Evolutionary conservation across 257 asterid genomes (phyloP), one percentile per base, ranked within the genome.

Genomic region (Capsicum baccatum): DNA sequence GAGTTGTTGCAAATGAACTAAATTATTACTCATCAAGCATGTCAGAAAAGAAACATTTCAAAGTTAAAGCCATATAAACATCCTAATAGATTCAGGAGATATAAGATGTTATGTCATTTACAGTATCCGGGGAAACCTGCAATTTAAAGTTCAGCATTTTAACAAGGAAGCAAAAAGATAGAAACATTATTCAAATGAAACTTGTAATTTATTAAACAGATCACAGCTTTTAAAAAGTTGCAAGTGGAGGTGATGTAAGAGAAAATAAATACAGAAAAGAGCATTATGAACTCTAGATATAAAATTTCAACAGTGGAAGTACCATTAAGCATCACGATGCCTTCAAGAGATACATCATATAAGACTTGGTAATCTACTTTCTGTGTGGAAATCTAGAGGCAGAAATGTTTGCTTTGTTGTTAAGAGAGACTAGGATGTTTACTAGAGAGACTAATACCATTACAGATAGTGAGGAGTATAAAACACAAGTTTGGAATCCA

Each of bases 211-310:
- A 76, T 21, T 35, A 52, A 21, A 26, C 44, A 73, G 48, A 76
- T 76, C 12, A 50, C 37, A 50, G 60, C 3, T 74, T 74, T 21
- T 6, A 13, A 76, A 48, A 3, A 76, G 7, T 11, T 52, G 58
- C 47, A 13, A 52, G 81, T 14, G 5, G 7, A 74, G 57, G 57
- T 21, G 26, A 50, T 21, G 42, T 19, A 74, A 52, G 62, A 73
- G 47, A n/a, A 50, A 74, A 21, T 74, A 74, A 74, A 74, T 21
- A 50, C 62, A 52, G 6, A 50, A 50, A 74, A 50, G 60, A 74
- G 60, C 62, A 74, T 50, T 6, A 73, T 73, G 42, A 73, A 58
- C 80, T 47, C 16, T 73, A 11, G 59, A 3, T 19, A 48, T 70
- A 73, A 48, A 74, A 74, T 62, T 74, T 50, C 44, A 44, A 52